These are phyloP conservation scores for Hypoxylon lienhwacheense DNA, from an alignment of 495 filamentous ascomycete species.

Conservation along the genomic window DNA sequence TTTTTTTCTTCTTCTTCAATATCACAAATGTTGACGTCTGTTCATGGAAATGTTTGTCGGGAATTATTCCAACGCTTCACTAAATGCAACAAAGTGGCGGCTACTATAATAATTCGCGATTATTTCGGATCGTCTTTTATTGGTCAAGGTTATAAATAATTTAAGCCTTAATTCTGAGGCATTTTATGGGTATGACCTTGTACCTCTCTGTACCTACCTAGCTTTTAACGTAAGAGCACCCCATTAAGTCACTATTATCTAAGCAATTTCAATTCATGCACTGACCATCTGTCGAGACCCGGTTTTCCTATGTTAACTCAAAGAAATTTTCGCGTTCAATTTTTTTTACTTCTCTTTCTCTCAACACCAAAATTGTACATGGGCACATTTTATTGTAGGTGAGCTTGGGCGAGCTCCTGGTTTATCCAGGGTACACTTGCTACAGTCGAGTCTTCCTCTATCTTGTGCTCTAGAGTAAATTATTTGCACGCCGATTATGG, in stretches of 20 bases:
- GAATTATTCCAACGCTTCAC: conserved; percentile 25
- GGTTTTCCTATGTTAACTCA: neutral
- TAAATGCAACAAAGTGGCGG: conserved; percentile 10
- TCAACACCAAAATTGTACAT: conserved; percentile 61
- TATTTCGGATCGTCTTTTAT: conserved; percentile 39
- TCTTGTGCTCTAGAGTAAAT: conserved; percentile 61
- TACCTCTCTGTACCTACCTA: neutral
- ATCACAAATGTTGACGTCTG: conserved; percentile 42
- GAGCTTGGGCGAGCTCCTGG: conserved; percentile 51
- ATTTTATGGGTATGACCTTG: neutral
- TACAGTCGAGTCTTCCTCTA: conserved; percentile 61
- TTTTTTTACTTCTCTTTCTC: conserved; percentile 46
- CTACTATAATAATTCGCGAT: conserved; percentile 39
- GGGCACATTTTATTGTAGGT: conserved; percentile 92
- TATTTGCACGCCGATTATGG: conserved; percentile 59
- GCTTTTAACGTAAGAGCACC: neutral
- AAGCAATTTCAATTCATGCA: neutral
- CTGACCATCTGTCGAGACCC: neutral
- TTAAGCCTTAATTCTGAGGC: conserved; percentile 13
- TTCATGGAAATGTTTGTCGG: conserved; percentile 24
- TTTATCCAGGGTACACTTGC: conserved; percentile 41
- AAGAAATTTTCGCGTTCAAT: conserved; percentile 35
- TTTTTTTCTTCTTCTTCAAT: conserved; percentile 17
- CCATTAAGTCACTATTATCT: neutral
- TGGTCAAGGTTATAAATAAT: conserved; percentile 35